Conservation (phyloP, 176 grass and related monocot species). For the Bromus sterilis region DNA sequence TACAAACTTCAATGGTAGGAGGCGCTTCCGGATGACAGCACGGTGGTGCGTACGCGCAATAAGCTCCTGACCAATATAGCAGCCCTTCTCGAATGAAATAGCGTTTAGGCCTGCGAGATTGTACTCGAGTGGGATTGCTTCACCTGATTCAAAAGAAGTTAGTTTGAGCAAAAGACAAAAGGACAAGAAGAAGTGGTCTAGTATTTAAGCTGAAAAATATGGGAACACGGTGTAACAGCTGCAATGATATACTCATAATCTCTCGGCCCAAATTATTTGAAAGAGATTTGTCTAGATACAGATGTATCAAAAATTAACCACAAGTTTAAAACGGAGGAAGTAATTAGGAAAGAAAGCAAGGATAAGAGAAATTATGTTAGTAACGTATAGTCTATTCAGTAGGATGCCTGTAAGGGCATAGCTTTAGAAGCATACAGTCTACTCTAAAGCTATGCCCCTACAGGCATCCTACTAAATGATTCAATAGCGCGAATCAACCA, state of each 20-base stretch:
- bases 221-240: not conserved
- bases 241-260: not conserved
- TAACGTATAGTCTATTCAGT: no score
- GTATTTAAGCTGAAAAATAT: not conserved
- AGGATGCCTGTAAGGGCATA: no score
- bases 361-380: not conserved
- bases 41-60: slow-evolving; percentile 89
- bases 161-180: not conserved
- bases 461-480: not conserved
- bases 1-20: slow-evolving; percentile 57
- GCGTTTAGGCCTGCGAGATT: slow-evolving; percentile 74
- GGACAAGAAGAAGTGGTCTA: not conserved
- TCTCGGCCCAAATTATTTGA: no score
- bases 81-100: slow-evolving; percentile 93
- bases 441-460: no score
- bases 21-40: slow-evolving; percentile 68
- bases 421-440: no score
- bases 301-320: no score
- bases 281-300: no score
- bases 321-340: no score
- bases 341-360: not conserved
- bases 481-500: not conserved
- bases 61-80: slow-evolving; percentile 90
- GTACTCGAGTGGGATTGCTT: slow-evolving; percentile 82
- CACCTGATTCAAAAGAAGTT: slow-evolving; percentile 34